phyloP scores from a whole-genome alignment of 139 green algal species.

The Chlamydomonas sphaeroides region DNA sequence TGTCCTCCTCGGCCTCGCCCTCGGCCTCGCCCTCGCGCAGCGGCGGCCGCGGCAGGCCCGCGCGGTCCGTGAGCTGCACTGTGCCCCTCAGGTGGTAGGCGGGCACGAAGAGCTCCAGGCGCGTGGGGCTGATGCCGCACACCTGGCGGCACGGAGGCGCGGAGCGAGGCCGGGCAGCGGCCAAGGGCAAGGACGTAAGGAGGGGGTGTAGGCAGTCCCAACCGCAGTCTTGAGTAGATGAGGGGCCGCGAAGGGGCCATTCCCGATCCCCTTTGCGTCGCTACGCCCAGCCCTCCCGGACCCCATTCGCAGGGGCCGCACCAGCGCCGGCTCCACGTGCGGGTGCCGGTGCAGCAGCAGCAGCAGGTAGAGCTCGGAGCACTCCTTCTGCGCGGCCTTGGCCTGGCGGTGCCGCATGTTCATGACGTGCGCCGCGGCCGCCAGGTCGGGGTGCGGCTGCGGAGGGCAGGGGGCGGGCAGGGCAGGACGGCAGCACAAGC shows the following conservation, averaged over 20 bases:
- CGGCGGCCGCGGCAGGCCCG: slow-evolving; percentile 47
- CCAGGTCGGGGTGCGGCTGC: slow-evolving; percentile 53
- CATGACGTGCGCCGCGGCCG: slow-evolving; percentile 53
- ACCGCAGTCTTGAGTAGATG: too few relatives aligned
- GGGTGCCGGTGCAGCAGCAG: slow-evolving; percentile 66
- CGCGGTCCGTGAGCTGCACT: slow-evolving; percentile 57
- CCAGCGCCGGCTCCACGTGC: slow-evolving; percentile 69
- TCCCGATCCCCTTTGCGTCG: neutral
- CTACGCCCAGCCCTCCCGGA: neutral
- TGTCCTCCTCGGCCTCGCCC: slow-evolving; percentile 38
- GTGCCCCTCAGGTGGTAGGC: slow-evolving; percentile 62
- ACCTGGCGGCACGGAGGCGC: too few relatives aligned
- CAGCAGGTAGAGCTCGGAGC: slow-evolving; percentile 77
- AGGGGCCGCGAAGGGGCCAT: neutral
- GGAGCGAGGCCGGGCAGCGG: too few relatives aligned
- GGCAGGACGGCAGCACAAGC: too few relatives aligned
- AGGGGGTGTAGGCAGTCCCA: too few relatives aligned
- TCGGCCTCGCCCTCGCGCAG: neutral
- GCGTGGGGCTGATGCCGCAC: slow-evolving; percentile 4
- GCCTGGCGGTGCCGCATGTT: slow-evolving; percentile 69
- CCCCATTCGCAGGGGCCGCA: too few relatives aligned
- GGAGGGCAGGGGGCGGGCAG: too few relatives aligned
- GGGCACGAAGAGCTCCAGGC: slow-evolving; percentile 69
- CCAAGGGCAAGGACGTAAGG: too few relatives aligned
- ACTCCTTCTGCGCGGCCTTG: slow-evolving; percentile 73